phyloP scores from a whole-genome alignment of 768 basidiomycete species.

The Postia placenta region DNA sequence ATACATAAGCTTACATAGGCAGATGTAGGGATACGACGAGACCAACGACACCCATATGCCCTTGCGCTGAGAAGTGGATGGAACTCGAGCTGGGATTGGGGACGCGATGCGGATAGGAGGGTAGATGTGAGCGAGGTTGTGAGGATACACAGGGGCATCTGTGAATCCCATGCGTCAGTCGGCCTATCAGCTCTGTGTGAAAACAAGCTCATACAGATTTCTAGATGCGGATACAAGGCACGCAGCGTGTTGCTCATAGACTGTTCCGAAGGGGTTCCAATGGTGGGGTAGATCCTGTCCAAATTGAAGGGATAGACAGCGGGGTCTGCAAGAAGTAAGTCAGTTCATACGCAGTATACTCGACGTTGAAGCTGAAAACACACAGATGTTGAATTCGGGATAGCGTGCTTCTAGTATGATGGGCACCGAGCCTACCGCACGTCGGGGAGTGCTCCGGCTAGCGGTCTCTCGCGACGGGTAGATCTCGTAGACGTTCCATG shows the following conservation, averaged over 20 bases:
- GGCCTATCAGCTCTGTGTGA: too few species aligned
- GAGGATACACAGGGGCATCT: constrained; percentile 3
- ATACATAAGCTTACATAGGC: constrained; percentile 16
- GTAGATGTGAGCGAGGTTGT: constrained; percentile 3
- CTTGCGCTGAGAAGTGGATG: background rate
- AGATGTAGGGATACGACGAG: constrained; percentile 15
- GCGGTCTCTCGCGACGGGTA: constrained; percentile 3
- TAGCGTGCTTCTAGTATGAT: constrained; percentile 6
- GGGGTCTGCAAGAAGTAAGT: constrained; percentile 9
- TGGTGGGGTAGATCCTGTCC: constrained; percentile 13
- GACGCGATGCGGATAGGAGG: background rate
- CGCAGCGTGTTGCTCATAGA: background rate
- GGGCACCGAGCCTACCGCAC: background rate
- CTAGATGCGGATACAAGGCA: background rate
- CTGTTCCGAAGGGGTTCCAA: background rate
- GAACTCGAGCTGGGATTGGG: background rate
- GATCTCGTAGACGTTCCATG: constrained; percentile 8
- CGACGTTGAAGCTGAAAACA: background rate
- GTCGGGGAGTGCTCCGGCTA: too few species aligned
- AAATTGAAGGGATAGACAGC: constrained; percentile 20
- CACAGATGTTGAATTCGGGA: constrained; percentile 16
- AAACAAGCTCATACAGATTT: background rate
- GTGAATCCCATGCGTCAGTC: too few species aligned
- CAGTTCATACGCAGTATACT: background rate
- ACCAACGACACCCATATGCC: constrained; percentile 9